phyloP scores from a whole-genome alignment of 306 rosid species.

The Lagenaria siceraria region DNA sequence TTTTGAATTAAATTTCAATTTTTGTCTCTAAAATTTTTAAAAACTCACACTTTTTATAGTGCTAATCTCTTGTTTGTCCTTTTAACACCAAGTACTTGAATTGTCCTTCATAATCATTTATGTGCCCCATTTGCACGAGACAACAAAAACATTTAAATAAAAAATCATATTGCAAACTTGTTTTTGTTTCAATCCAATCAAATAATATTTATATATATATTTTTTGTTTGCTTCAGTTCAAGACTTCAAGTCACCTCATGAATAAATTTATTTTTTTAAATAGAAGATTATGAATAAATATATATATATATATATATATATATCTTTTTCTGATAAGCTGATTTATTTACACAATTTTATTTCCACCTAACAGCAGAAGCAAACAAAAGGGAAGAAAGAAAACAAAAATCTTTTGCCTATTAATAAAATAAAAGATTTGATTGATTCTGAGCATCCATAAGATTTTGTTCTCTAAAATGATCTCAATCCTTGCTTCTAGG shows the following conservation, averaged over 20 bases:
- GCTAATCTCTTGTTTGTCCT: not conserved
- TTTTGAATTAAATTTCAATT: no score
- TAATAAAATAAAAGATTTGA: not conserved
- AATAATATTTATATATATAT: not conserved
- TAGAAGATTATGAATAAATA: not conserved
- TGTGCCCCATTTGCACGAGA: not conserved
- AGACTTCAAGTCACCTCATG: slow-evolving; percentile 3
- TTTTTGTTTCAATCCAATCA: not conserved
- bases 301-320: not conserved
- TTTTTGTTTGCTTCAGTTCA: not conserved
- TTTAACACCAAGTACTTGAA: not conserved
- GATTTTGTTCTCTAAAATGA: not conserved
- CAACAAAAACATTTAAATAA: not conserved
- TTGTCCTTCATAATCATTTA: not conserved
- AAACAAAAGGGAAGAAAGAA: not conserved
- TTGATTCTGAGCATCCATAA: not conserved
- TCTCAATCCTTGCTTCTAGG: not conserved
- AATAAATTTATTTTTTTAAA: not conserved
- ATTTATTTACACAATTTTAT: not conserved
- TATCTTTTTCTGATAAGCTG: not conserved
- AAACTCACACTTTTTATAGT: no score
- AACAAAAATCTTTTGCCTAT: not conserved
- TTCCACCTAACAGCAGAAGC: not conserved
- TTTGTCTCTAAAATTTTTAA: no score
- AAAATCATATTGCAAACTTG: not conserved